Percentiles rank a stretch among this genome's conserved stretches.
phyloP scores from a whole-genome alignment of 306 rosid genomes.

The Sicyos baderoa region DNA sequence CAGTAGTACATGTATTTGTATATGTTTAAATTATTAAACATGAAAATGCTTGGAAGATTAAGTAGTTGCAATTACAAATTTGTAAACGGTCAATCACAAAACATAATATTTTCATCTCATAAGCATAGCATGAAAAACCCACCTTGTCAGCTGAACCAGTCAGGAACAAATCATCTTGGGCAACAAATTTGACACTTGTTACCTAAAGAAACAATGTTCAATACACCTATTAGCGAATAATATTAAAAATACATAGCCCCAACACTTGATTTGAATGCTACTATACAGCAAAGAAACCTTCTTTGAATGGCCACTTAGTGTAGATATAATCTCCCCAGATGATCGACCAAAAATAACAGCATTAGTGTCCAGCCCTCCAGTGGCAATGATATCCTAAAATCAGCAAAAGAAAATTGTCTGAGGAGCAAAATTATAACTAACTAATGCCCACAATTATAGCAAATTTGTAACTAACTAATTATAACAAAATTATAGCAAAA shows the following conservation, averaged over 20 bases:
- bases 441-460: neutral
- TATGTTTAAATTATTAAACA: neutral
- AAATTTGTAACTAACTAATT: too few relatives aligned
- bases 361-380: conserved; percentile 90
- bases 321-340: conserved; percentile 84
- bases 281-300: conserved; percentile 47
- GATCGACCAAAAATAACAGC: conserved; percentile 86
- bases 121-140: conserved; percentile 7
- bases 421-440: neutral
- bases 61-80: neutral
- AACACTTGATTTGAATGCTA: neutral
- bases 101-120: neutral
- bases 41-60: neutral
- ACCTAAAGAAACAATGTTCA: conserved; percentile 40
- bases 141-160: conserved; percentile 94
- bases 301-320: conserved; percentile 87
- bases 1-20: neutral
- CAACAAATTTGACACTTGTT: conserved; percentile 78
- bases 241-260: neutral
- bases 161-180: conserved; percentile 56
- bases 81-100: neutral
- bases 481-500: too few relatives aligned
- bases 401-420: conserved; percentile 7
- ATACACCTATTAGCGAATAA: conserved; percentile 22
- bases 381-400: conserved; percentile 75